phyloP scores from a whole-genome alignment of 352 stramenopile genomes.

The Phytophthora macrochlamydospora region DNA sequence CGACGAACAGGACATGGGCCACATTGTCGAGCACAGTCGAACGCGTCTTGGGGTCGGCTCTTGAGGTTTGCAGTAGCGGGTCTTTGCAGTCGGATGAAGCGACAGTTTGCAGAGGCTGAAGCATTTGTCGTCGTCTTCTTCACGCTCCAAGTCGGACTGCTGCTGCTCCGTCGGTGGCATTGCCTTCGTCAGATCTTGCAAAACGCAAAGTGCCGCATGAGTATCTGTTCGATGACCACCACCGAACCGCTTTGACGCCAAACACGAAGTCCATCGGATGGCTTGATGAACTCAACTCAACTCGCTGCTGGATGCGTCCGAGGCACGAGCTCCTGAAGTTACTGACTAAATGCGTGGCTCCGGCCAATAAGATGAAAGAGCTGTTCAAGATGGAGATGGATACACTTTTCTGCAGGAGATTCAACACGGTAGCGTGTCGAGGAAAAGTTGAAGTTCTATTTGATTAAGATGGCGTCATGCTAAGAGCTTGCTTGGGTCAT shows the following conservation, averaged over 20 bases:
- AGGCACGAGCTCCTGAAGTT: slow-evolving; percentile 37
- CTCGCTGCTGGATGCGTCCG: background rate
- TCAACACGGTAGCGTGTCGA: too few species aligned
- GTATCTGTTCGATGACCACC: slow-evolving; percentile 2
- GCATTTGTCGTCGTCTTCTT: slow-evolving; percentile 7
- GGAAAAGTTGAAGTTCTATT: too few species aligned
- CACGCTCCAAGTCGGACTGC: slow-evolving; percentile 4
- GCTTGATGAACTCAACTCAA: slow-evolving; percentile 12
- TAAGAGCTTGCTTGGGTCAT: background rate
- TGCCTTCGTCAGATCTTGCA: background rate
- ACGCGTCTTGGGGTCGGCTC: background rate
- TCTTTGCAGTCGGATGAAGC: slow-evolving; percentile 4
- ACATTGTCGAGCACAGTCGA: slow-evolving; percentile 21
- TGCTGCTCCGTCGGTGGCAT: slow-evolving; percentile 26
- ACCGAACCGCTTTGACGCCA: slow-evolving; percentile 14
- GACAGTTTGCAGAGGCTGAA: slow-evolving; percentile 17
- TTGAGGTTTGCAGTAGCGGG: background rate
- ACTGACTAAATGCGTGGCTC: slow-evolving; percentile 35
- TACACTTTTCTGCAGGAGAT: too few species aligned
- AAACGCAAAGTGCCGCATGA: slow-evolving; percentile 15
- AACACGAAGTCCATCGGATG: slow-evolving; percentile 16
- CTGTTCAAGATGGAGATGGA: background rate
- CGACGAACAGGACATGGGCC: slow-evolving; percentile 38
- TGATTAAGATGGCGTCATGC: slow-evolving; percentile 14
- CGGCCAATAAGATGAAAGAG: slow-evolving; percentile 24